A percentile compares a stretch with the other conserved stretches of the same genome.
phyloP scores from a whole-genome alignment of 495 filamentous ascomycete genomes.

The Annulohypoxylon nitens region DNA sequence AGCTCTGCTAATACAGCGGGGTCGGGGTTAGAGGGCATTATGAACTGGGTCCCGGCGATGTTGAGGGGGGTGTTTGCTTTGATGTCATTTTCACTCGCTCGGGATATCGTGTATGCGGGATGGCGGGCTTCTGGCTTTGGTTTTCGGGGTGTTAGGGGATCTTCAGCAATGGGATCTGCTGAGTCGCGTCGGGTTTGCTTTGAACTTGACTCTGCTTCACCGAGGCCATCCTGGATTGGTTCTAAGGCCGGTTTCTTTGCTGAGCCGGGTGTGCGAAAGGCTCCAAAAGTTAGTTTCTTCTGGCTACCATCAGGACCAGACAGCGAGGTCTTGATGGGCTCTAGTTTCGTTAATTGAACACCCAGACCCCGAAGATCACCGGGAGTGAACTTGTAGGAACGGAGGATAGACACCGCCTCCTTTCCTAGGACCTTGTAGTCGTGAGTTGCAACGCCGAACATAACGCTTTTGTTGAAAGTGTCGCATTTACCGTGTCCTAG shows the following conservation, averaged over 20 bases:
- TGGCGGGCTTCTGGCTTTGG: conserved; percentile 59
- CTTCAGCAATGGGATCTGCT: conserved; percentile 57
- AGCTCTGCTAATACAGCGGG: conserved; percentile 80
- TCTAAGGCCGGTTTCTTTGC: conserved; percentile 50
- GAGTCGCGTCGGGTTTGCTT: conserved; percentile 60
- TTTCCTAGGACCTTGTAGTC: conserved; percentile 75
- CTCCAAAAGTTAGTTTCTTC: conserved; percentile 63
- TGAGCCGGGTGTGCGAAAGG: conserved; percentile 36
- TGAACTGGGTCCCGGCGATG: conserved; percentile 85
- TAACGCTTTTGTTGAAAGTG: conserved; percentile 85
- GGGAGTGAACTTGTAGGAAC: conserved; percentile 84
- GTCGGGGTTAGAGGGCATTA: conserved; percentile 84
- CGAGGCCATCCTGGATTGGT: conserved; percentile 43
- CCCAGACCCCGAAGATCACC: conserved; percentile 92
- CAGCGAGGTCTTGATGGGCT: conserved; percentile 72
- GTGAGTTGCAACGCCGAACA: conserved; percentile 86
- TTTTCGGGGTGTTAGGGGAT: conserved; percentile 75
- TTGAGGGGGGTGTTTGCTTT: conserved; percentile 78
- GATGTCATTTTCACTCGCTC: conserved; percentile 66
- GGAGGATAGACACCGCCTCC: conserved; percentile 85
- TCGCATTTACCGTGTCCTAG: conserved; percentile 97
- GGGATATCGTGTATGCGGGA: conserved; percentile 67
- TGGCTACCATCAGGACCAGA: conserved; percentile 70
- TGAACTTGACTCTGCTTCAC: conserved; percentile 51
- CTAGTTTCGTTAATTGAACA: conserved; percentile 91